A percentile compares a stretch with the other conserved stretches of the same genome.
Evolutionary conservation across 768 basidiomycete genomes (phyloP).

Genomic region (Dendrothele bispora): DNA sequence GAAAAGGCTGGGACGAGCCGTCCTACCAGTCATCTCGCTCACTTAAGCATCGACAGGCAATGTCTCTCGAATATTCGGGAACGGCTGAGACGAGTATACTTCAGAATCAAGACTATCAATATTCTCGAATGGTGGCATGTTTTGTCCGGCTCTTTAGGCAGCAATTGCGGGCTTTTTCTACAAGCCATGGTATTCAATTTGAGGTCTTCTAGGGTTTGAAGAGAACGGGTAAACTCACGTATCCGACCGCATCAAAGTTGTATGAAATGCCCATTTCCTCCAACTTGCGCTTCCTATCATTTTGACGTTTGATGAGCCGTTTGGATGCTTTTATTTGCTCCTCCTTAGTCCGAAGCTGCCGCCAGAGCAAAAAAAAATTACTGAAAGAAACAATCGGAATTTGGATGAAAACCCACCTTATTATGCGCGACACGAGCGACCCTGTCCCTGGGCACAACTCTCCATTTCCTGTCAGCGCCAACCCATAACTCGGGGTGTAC

Average conservation of each 20-base stretch:
- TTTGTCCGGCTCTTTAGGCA: too few species aligned
- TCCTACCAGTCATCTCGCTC: too few species aligned
- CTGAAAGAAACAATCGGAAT: background rate
- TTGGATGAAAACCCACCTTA: slow-evolving; percentile 50
- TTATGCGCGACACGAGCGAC: slow-evolving; percentile 76
- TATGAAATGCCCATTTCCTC: slow-evolving; percentile 84
- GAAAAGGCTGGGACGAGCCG: too few species aligned
- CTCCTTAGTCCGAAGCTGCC: slow-evolving; percentile 75
- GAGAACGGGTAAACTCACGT: too few species aligned
- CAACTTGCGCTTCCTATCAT: slow-evolving; percentile 75
- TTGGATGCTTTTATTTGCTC: slow-evolving; percentile 64
- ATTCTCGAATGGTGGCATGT: too few species aligned
- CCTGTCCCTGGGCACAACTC: slow-evolving; percentile 69
- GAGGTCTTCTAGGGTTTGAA: too few species aligned
- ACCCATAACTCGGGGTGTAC: slow-evolving; percentile 95
- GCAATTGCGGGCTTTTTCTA: too few species aligned
- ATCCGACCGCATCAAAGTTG: slow-evolving; percentile 76
- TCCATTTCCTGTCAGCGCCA: slow-evolving; percentile 94
- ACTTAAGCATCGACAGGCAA: too few species aligned
- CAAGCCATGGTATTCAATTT: too few species aligned
- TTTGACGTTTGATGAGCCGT: slow-evolving; percentile 75
- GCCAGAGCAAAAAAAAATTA: slow-evolving; percentile 4
- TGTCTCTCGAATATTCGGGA: too few species aligned
- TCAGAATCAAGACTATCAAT: too few species aligned
- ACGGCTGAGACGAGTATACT: too few species aligned